Percentiles rank a stretch among this genome's conserved stretches.
These are phyloP conservation scores for Piper longum DNA, from an alignment of 164 flowering plant species.

Conservation along the genomic window DNA sequence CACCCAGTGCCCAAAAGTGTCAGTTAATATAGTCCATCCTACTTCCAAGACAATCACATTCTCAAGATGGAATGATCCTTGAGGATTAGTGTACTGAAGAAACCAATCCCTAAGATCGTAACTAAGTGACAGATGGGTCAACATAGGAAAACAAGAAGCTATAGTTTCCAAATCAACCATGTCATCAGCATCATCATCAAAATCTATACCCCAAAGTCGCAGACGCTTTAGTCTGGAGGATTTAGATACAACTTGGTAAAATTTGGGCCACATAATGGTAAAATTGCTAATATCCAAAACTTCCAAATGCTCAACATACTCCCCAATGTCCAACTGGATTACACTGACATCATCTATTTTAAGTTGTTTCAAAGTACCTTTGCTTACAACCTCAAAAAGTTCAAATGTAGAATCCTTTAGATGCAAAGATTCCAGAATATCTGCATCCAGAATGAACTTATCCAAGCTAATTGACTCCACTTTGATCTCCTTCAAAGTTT, in stretches of 20 bases:
- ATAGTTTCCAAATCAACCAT: conserved; percentile 61
- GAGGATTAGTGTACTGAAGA: conserved; percentile 40
- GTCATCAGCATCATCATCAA: conserved; percentile 70
- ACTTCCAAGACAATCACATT: conserved; percentile 65
- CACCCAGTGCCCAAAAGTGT: conserved; percentile 43
- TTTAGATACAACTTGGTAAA: conserved; percentile 66
- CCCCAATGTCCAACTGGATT: conserved; percentile 74
- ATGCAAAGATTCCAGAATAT: conserved; percentile 54
- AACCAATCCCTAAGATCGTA: conserved; percentile 60
- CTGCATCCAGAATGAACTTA: conserved; percentile 77
- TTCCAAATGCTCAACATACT: conserved; percentile 62
- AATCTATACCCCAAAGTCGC: conserved; percentile 72
- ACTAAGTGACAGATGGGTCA: conserved; percentile 55
- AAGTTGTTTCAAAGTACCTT: conserved; percentile 49
- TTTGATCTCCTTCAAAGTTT: conserved; percentile 47
- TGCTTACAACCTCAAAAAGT: conserved; percentile 61
- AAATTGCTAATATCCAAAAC: conserved; percentile 77
- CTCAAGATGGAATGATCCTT: conserved; percentile 41
- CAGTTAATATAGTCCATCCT: conserved; percentile 66
- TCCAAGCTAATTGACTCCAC: conserved; percentile 74
- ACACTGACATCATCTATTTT: conserved; percentile 84
- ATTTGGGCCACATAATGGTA: conserved; percentile 72
- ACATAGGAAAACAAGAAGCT: conserved; percentile 45
- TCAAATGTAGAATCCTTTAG: conserved; percentile 73
- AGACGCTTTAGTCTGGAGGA: conserved; percentile 63